phyloP scores from a whole-genome alignment of 2,329 filamentous ascomycete genomes.

The Trichoderma citrinoviride region DNA sequence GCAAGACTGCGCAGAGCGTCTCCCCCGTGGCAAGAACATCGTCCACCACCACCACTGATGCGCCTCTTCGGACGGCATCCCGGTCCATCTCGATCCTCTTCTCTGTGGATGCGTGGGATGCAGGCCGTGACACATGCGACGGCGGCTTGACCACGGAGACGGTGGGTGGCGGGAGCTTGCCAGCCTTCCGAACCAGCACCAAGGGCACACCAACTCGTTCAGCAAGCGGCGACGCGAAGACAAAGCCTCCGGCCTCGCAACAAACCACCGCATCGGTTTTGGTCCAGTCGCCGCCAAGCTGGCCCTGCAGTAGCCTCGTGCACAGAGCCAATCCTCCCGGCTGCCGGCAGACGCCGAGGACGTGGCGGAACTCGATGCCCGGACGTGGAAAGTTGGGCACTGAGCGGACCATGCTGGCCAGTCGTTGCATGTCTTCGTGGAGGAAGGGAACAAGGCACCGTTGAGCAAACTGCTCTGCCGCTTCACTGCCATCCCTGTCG shows the following conservation, averaged over 20 bases:
- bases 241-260: slow-evolving; percentile 57
- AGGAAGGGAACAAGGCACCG: slow-evolving; percentile 45
- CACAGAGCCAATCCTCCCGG: slow-evolving; percentile 51
- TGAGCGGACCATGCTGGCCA: slow-evolving; percentile 49
- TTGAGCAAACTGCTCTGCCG: slow-evolving; percentile 42
- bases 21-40: slow-evolving; percentile 57
- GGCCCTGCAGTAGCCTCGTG: slow-evolving; percentile 46
- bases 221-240: slow-evolving; percentile 54
- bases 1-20: slow-evolving; percentile 53
- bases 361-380: slow-evolving; percentile 55
- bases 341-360: slow-evolving; percentile 55
- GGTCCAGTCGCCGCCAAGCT: slow-evolving; percentile 48
- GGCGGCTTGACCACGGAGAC: slow-evolving; percentile 45
- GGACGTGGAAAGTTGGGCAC: slow-evolving; percentile 50
- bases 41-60: slow-evolving; percentile 55
- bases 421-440: slow-evolving; percentile 43
- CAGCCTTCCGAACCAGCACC: slow-evolving; percentile 51
- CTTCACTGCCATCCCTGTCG: slow-evolving; percentile 41
- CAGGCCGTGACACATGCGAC: slow-evolving; percentile 55
- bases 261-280: slow-evolving; percentile 45
- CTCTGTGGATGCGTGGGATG: slow-evolving; percentile 27
- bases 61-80: slow-evolving; percentile 39
- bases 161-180: slow-evolving; percentile 58
- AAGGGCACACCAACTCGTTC: slow-evolving; percentile 41
- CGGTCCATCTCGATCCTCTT: slow-evolving; percentile 50